phyloP scores from a whole-genome alignment of 352 stramenopile genomes.

The Globisporangium nagaii region DNA sequence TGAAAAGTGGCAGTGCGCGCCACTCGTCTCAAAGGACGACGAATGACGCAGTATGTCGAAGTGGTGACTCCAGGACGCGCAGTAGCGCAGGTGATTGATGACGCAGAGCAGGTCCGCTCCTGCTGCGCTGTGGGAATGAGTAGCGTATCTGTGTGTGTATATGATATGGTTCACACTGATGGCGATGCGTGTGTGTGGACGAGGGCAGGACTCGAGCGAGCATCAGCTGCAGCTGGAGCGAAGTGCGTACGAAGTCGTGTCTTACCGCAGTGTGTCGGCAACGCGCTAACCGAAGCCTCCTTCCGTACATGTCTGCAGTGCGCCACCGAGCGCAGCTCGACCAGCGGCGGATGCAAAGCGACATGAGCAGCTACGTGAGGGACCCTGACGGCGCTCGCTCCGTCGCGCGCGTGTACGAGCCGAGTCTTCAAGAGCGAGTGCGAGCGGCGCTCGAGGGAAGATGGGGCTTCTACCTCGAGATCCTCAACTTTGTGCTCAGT shows the following conservation, averaged over 20 bases:
- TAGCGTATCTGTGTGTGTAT: neutral
- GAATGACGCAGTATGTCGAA: constrained; percentile 24
- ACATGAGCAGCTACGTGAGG: constrained; percentile 13
- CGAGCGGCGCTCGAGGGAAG: constrained; percentile 26
- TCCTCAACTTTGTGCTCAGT: constrained; percentile 54
- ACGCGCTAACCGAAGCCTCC: neutral
- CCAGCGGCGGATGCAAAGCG: constrained; percentile 13
- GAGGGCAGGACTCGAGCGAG: neutral
- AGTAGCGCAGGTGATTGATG: neutral
- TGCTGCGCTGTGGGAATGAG: too few relatives aligned
- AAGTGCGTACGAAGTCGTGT: neutral
- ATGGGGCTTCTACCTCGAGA: constrained; percentile 42
- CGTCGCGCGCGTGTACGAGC: constrained; percentile 35
- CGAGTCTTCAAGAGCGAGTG: constrained; percentile 34
- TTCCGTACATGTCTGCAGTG: neutral
- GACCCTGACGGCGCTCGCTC: constrained; percentile 19
- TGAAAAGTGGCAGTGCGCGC: neutral
- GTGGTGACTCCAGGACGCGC: constrained; percentile 14
- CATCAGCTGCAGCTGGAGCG: constrained; percentile 6
- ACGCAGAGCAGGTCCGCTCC: neutral
- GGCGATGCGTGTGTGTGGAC: neutral
- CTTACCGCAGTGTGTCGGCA: neutral
- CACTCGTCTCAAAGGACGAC: neutral
- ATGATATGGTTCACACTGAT: neutral
- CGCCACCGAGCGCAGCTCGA: constrained; percentile 17